phyloP scores from a whole-genome alignment of 495 filamentous ascomycete species.

The Penicillium macrosclerotiorum region DNA sequence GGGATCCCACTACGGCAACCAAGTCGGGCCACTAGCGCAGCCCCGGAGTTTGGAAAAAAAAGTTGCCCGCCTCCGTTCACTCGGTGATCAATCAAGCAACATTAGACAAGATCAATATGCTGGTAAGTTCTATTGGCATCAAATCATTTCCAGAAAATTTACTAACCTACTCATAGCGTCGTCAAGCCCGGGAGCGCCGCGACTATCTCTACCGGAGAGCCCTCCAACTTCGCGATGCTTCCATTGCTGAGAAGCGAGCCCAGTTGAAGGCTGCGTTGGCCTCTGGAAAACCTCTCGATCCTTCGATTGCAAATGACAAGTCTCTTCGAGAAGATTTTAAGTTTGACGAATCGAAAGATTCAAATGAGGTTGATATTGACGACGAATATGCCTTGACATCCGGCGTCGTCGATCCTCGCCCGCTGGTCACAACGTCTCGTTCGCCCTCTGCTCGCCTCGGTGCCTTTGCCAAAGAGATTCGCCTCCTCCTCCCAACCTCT shows the following conservation, averaged over 20 bases:
- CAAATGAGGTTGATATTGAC: slow-evolving; percentile 69
- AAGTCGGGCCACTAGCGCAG: slow-evolving; percentile 32
- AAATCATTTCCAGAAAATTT: not conserved
- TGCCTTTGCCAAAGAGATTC: slow-evolving; percentile 93
- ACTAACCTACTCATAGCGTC: slow-evolving; percentile 39
- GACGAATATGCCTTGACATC: slow-evolving; percentile 90
- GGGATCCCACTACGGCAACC: slow-evolving; percentile 37
- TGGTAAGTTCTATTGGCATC: slow-evolving; percentile 31
- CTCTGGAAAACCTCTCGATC: slow-evolving; percentile 78
- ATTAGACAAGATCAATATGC: slow-evolving; percentile 42
- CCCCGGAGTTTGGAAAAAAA: slow-evolving; percentile 42
- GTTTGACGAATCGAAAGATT: slow-evolving; percentile 76
- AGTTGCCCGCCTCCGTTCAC: slow-evolving; percentile 32
- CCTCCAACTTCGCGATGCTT: slow-evolving; percentile 81
- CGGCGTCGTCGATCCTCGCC: slow-evolving; percentile 79
- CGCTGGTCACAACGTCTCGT: slow-evolving; percentile 89
- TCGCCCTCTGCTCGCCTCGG: slow-evolving; percentile 80
- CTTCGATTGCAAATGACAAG: slow-evolving; percentile 86
- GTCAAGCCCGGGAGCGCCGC: slow-evolving; percentile 80
- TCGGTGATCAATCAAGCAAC: slow-evolving; percentile 7
- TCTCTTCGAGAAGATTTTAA: slow-evolving; percentile 83
- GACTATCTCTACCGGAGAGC: slow-evolving; percentile 92
- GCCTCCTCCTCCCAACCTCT: slow-evolving; percentile 83
- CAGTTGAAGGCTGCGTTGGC: slow-evolving; percentile 84
- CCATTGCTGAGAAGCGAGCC: slow-evolving; percentile 85